Conservation (phyloP, 371 early-diverging fungal genomes). For the Mucor sp. region DNA sequence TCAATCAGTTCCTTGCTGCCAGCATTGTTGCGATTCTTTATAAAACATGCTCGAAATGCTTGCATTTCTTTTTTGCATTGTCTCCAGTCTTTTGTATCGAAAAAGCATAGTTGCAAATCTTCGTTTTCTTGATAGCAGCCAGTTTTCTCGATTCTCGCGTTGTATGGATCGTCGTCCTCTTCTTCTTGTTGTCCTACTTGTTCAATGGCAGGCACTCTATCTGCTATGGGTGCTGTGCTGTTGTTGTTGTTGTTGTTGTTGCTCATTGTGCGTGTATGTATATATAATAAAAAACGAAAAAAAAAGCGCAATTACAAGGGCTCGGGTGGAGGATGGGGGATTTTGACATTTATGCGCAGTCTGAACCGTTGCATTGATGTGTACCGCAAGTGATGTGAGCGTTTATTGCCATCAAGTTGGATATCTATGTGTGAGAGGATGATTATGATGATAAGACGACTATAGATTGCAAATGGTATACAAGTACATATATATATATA, state of each 20-base stretch:
- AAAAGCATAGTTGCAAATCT: constrained; percentile 74
- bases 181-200: background rate
- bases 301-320: background rate
- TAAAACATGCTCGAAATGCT: constrained; percentile 73
- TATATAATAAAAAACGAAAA: background rate
- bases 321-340: background rate
- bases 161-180: constrained; percentile 69
- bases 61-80: constrained; percentile 72
- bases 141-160: constrained; percentile 61
- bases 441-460: too few relatives aligned
- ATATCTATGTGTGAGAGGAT: too few relatives aligned
- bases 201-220: background rate
- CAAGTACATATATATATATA: too few relatives aligned
- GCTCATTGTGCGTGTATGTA: background rate
- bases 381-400: background rate
- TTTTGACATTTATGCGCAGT: background rate
- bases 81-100: constrained; percentile 80
- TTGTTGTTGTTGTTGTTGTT: background rate
- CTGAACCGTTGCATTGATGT: background rate
- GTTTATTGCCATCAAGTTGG: too few relatives aligned
- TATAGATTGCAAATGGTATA: too few relatives aligned
- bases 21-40: constrained; percentile 52
- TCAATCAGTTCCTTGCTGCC: constrained; percentile 43
- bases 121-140: constrained; percentile 80
- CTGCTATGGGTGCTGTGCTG: background rate